A percentile compares a stretch with the other conserved stretches of the same genome.
Evolutionary conservation across 2,329 filamentous ascomycete species (phyloP).

Genomic region (Xylaria sp.): DNA sequence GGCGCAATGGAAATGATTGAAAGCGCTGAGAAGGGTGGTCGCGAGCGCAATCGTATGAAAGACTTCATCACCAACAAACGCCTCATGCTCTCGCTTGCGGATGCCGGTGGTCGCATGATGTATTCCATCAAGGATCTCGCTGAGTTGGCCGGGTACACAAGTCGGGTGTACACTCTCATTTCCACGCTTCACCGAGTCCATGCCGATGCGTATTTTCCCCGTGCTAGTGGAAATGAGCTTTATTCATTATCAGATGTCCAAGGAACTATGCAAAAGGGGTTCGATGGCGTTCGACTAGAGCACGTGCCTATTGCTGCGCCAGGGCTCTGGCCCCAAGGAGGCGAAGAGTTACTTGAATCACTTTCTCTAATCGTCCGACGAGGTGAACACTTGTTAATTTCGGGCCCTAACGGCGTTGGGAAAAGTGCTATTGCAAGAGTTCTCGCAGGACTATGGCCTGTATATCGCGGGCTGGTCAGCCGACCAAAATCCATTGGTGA

Average conservation of each 20-base stretch:
- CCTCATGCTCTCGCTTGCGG: constrained; percentile 95
- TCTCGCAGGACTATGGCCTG: constrained; percentile 91
- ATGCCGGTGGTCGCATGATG: constrained; percentile 98
- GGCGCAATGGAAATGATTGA: constrained; percentile 75
- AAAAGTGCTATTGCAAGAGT: constrained; percentile 91
- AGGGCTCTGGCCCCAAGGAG: constrained; percentile 85
- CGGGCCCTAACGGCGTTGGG: constrained; percentile 92
- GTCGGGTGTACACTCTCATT: constrained; percentile 93
- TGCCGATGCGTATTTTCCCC: constrained; percentile 84
- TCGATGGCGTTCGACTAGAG: constrained; percentile 92
- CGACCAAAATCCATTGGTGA: constrained; percentile 82
- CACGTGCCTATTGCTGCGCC: constrained; percentile 94
- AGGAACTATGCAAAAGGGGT: constrained; percentile 93
- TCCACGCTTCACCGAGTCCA: constrained; percentile 94
- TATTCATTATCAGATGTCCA: constrained; percentile 93
- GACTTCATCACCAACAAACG: constrained; percentile 99
- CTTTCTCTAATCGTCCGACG: constrained; percentile 89
- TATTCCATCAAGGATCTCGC: constrained; percentile 99
- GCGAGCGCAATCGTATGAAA: constrained; percentile 91
- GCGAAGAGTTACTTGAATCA: constrained; percentile 89
- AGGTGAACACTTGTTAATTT: constrained; percentile 94
- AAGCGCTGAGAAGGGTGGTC: constrained; percentile 61
- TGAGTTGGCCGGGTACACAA: constrained; percentile 95
- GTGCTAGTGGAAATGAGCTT: constrained; percentile 76
- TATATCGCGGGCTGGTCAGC: constrained; percentile 91